These are phyloP conservation scores for Tardiomyces digboiensis DNA, from an alignment of 1,139 yeast genomes.

Conservation along the genomic window DNA sequence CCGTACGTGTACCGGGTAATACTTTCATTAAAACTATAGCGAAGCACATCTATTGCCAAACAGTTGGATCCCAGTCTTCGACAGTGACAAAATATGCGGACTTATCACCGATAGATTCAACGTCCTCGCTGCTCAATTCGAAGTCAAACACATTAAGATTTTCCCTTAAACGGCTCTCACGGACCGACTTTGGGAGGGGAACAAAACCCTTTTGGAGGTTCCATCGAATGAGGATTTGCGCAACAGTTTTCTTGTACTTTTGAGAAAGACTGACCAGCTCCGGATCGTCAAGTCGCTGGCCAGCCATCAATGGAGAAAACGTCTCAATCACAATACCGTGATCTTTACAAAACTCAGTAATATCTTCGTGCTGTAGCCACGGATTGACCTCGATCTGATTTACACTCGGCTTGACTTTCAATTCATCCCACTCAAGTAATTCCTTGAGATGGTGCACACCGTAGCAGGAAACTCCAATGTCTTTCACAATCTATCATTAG, in stretches of 20 bases:
- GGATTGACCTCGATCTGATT: conserved; percentile 56
- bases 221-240: conserved; percentile 41
- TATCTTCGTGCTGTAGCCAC: conserved; percentile 27
- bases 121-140: conserved; percentile 32
- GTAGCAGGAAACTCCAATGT: conserved; percentile 62
- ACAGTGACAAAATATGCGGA: conserved; percentile 12
- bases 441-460: conserved; percentile 55
- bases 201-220: conserved; percentile 16
- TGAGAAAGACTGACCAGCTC: conserved; percentile 28
- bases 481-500: conserved; percentile 5
- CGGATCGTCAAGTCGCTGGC: conserved; percentile 12
- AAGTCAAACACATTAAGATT: conserved; percentile 38
- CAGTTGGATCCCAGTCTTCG: conserved; percentile 17
- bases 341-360: conserved; percentile 9
- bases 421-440: conserved; percentile 41
- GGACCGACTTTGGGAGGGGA: conserved; percentile 55
- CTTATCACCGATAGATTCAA: conserved; percentile 36
- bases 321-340: conserved; percentile 12
- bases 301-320: conserved; percentile 13
- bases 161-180: conserved; percentile 51
- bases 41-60: conserved; percentile 6
- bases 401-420: conserved; percentile 42
- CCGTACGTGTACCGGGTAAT: too few relatives aligned
- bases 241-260: conserved; percentile 32
- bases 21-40: too few relatives aligned